Conservation (phyloP, 2,329 filamentous ascomycete species). For the Claviceps sp. region DNA sequence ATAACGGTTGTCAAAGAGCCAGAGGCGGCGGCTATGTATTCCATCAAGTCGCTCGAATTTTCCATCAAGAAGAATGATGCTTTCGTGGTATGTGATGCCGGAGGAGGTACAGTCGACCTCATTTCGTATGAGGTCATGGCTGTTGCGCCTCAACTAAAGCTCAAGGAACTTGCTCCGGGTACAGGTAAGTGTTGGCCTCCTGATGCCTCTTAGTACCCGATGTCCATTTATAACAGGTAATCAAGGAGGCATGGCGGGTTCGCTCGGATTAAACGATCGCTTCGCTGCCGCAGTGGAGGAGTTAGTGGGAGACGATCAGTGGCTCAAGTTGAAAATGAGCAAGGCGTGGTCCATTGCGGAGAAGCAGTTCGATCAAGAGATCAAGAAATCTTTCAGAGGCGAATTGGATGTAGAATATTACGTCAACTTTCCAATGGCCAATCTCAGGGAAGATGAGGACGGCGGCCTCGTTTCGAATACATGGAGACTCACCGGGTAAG, state of each 20-base stretch:
- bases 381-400: constrained; percentile 11
- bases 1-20: constrained; percentile 37
- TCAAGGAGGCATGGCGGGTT: constrained; percentile 13
- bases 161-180: constrained; percentile 13
- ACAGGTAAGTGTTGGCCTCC: constrained; percentile 6
- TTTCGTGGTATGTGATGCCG: constrained; percentile 40
- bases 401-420: constrained; percentile 6
- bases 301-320: constrained; percentile 9
- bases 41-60: constrained; percentile 28
- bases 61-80: constrained; percentile 29
- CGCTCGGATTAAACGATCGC: constrained; percentile 11
- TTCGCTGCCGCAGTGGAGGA: constrained; percentile 9
- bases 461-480: constrained; percentile 5
- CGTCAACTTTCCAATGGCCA: constrained; percentile 10
- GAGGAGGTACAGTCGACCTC: constrained; percentile 40
- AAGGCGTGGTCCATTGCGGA: constrained; percentile 6
- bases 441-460: constrained; percentile 8
- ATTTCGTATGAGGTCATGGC: constrained; percentile 36
- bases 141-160: constrained; percentile 7
- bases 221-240: background rate
- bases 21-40: constrained; percentile 36
- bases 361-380: constrained; percentile 10
- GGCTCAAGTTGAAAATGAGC: constrained; percentile 4
- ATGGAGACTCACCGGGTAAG: constrained; percentile 11
- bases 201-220: too few species aligned